phyloP scores from a whole-genome alignment of 345 rosid species.

The Salix viminalis region DNA sequence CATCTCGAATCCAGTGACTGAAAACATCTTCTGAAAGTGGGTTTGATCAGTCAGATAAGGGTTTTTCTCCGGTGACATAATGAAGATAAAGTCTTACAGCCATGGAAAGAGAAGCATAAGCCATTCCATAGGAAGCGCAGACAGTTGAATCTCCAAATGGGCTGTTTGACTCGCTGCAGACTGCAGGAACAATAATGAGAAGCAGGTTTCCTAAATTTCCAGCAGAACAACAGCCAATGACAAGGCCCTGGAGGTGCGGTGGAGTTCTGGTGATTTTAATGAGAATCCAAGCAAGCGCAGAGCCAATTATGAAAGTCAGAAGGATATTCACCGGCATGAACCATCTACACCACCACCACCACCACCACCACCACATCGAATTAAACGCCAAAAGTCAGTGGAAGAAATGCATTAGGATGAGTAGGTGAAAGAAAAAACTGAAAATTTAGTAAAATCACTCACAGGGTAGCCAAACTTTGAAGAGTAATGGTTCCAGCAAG shows the following conservation, averaged over 20 bases:
- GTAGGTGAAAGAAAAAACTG: neutral
- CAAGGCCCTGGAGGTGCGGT: slow-evolving; percentile 38
- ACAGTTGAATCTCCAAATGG: slow-evolving; percentile 32
- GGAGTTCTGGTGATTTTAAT: slow-evolving; percentile 36
- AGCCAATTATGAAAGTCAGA: slow-evolving; percentile 31
- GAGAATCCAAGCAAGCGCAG: slow-evolving; percentile 37
- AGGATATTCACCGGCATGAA: slow-evolving; percentile 51
- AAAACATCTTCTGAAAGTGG: too few species aligned
- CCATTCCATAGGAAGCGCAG: slow-evolving; percentile 28
- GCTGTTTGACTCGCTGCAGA: slow-evolving; percentile 35
- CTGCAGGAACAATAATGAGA: slow-evolving; percentile 38
- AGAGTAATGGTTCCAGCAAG: neutral
- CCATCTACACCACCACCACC: slow-evolving; percentile 32
- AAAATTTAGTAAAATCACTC: slow-evolving; percentile 34
- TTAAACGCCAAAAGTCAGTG: too few species aligned
- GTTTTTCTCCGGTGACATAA: neutral
- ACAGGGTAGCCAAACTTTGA: neutral
- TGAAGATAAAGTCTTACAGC: slow-evolving; percentile 22
- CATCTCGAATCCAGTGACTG: too few species aligned
- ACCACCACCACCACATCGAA: too few species aligned
- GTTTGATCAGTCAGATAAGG: too few species aligned
- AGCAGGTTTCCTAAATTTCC: slow-evolving; percentile 43
- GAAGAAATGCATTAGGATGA: too few species aligned
- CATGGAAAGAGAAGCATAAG: slow-evolving; percentile 46
- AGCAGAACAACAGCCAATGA: slow-evolving; percentile 44